Evolutionary conservation across 768 basidiomycete species (phyloP).

Genomic region (Agaricus sinodeliciosus): DNA sequence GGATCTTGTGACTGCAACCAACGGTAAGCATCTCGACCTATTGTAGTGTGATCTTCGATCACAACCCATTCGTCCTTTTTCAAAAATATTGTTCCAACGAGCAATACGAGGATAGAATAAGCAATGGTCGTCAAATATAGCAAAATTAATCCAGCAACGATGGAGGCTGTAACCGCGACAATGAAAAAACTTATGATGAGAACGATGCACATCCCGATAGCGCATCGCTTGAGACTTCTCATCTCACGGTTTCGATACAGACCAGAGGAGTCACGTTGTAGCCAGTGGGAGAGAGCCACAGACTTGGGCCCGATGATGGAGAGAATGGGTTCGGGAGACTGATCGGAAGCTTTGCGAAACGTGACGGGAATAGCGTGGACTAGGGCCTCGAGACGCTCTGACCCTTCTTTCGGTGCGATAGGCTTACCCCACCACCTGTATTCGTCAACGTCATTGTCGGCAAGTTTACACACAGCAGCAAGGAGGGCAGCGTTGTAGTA

Average conservation of each 20-base stretch:
- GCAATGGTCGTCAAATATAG: background rate
- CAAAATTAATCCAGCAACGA: background rate
- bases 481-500: constrained; percentile 20
- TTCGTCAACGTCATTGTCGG: background rate
- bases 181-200: background rate
- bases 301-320: constrained; percentile 9
- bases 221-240: background rate
- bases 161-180: background rate
- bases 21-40: background rate
- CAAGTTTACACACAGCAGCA: constrained; percentile 17
- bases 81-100: constrained; percentile 7
- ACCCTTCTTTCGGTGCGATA: constrained; percentile 5
- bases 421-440: constrained; percentile 12
- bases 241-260: background rate
- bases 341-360: background rate
- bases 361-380: constrained; percentile 6
- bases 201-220: background rate
- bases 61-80: constrained; percentile 10
- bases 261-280: constrained; percentile 2
- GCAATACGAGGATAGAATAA: background rate
- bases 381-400: constrained; percentile 6
- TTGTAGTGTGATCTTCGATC: constrained; percentile 7
- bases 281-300: constrained; percentile 9
- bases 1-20: constrained; percentile 12
- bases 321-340: constrained; percentile 3